Evolutionary conservation across 768 basidiomycete species (phyloP).

Genomic region (Naganishia randhawae): DNA sequence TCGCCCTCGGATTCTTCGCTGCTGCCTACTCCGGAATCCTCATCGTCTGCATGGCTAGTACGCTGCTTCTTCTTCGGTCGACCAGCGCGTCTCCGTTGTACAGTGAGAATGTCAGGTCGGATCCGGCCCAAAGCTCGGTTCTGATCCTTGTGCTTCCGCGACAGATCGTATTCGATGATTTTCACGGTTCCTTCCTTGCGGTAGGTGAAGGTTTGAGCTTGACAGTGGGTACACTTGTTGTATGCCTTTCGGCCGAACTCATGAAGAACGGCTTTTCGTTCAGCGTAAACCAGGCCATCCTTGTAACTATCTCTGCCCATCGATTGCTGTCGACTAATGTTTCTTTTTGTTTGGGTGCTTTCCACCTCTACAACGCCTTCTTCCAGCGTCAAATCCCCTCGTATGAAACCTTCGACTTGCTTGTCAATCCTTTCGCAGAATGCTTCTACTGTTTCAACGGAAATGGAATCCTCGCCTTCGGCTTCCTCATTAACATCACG

Average conservation of each 20-base stretch:
- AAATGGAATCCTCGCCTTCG: slow-evolving; percentile 44
- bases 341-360: slow-evolving; percentile 54
- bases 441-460: slow-evolving; percentile 42
- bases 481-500: slow-evolving; percentile 54
- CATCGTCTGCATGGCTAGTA: slow-evolving; percentile 33
- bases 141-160: slow-evolving; percentile 67
- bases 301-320: slow-evolving; percentile 75
- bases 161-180: slow-evolving; percentile 86
- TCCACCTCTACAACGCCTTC: slow-evolving; percentile 59
- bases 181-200: slow-evolving; percentile 92
- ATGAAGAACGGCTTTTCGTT: slow-evolving; percentile 72
- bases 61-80: slow-evolving; percentile 24
- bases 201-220: slow-evolving; percentile 81
- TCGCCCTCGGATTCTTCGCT: slow-evolving; percentile 44
- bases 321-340: slow-evolving; percentile 34
- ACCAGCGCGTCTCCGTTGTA: background rate
- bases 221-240: slow-evolving; percentile 73
- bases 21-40: slow-evolving; percentile 53
- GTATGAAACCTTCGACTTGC: slow-evolving; percentile 34
- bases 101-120: slow-evolving; percentile 69
- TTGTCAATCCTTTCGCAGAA: slow-evolving; percentile 43
- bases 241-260: slow-evolving; percentile 71
- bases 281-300: slow-evolving; percentile 78
- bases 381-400: slow-evolving; percentile 34
- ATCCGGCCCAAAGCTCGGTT: slow-evolving; percentile 58